Conservation (phyloP, 257 asterid genomes). For the Nicotiana benthamiana region DNA sequence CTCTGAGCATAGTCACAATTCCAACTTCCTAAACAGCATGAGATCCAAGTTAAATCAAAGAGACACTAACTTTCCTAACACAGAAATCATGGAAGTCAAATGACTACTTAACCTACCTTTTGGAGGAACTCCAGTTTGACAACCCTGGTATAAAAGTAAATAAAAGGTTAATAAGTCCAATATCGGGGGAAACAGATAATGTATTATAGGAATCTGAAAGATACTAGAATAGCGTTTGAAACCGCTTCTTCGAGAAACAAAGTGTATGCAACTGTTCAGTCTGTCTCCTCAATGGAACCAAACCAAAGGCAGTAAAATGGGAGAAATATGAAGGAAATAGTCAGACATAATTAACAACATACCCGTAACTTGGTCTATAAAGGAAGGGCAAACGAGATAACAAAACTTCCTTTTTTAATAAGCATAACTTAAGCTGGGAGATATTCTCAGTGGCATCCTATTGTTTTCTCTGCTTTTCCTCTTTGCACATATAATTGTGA, state of each 20-base stretch:
- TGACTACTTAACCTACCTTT: conserved; percentile 37
- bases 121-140: conserved; percentile 42
- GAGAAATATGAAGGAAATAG: not conserved
- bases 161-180: conserved; percentile 12
- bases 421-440: not conserved
- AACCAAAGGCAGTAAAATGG: not conserved
- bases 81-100: not conserved
- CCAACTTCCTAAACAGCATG: conserved; percentile 37
- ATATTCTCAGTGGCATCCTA: not conserved
- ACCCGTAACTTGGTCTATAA: not conserved
- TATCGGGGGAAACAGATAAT: not conserved
- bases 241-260: not conserved
- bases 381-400: not conserved
- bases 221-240: not conserved
- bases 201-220: not conserved
- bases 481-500: not conserved
- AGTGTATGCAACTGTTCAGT: not conserved
- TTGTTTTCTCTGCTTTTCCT: not conserved
- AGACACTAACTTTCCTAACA: not conserved
- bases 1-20: conserved; percentile 27
- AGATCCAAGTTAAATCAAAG: not conserved
- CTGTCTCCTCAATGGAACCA: not conserved
- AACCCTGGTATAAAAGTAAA: conserved; percentile 34
- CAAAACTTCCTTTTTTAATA: not conserved
- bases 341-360: not conserved